Conservation (phyloP, 306 rosid genomes). For the Calophaca sinica region DNA sequence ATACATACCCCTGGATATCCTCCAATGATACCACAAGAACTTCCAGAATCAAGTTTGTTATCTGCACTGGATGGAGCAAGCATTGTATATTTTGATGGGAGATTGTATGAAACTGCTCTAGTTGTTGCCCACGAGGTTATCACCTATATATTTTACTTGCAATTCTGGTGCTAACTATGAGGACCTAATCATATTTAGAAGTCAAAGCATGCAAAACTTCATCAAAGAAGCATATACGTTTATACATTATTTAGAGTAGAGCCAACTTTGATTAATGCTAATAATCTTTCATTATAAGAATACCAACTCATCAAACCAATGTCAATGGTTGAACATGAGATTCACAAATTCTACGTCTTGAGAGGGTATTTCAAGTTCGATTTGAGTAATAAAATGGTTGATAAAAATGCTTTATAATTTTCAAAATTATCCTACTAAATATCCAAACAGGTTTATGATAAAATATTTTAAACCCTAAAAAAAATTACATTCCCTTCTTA, state of each 20-base stretch:
- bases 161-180: slow-evolving; percentile 32
- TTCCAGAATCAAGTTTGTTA: slow-evolving; percentile 63
- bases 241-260: too few species aligned
- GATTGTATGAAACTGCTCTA: slow-evolving; percentile 82
- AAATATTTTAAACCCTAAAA: neutral
- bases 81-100: slow-evolving; percentile 76
- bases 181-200: slow-evolving; percentile 35
- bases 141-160: slow-evolving; percentile 40
- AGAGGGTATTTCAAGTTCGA: neutral
- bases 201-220: slow-evolving; percentile 33
- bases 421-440: neutral
- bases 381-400: neutral
- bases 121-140: slow-evolving; percentile 90
- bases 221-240: slow-evolving; percentile 27
- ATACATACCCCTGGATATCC: slow-evolving; percentile 93
- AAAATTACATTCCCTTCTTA: too few species aligned
- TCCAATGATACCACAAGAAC: slow-evolving; percentile 81
- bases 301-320: too few species aligned
- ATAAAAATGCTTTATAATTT: neutral
- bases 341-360: neutral
- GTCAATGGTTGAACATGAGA: neutral
- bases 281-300: too few species aligned
- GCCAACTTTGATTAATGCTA: too few species aligned
- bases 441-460: neutral
- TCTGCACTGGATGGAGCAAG: slow-evolving; percentile 86